Evolutionary conservation across 1,284 basidiomycete species (phyloP).

Genomic region (Trichosporon sp.): DNA sequence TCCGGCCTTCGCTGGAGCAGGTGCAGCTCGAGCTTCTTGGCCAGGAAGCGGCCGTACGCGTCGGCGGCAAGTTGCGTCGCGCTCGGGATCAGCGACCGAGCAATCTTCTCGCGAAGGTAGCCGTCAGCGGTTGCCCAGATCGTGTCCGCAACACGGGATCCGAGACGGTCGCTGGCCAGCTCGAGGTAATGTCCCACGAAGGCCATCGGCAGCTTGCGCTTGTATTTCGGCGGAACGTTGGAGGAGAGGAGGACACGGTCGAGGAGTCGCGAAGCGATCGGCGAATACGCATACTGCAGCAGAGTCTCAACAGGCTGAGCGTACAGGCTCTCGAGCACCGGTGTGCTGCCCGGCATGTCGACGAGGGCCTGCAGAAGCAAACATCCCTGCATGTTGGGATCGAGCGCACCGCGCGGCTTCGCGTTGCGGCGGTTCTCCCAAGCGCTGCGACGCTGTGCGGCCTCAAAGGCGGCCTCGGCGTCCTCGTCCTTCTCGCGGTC

Average conservation of each 20-base stretch:
- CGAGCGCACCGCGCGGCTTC: constrained; percentile 44
- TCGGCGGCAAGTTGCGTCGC: constrained; percentile 66
- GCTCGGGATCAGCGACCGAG: constrained; percentile 64
- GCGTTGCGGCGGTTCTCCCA: constrained; percentile 43
- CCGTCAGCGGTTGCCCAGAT: constrained; percentile 83
- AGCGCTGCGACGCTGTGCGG: constrained; percentile 30
- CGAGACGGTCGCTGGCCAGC: constrained; percentile 79
- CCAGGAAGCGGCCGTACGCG: constrained; percentile 80
- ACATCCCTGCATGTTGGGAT: constrained; percentile 76
- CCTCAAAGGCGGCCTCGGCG: constrained; percentile 39
- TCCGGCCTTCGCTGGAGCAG: constrained; percentile 70
- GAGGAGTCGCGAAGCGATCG: constrained; percentile 72
- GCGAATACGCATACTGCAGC: constrained; percentile 62
- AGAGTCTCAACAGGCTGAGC: constrained; percentile 59
- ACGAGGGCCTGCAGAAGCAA: constrained; percentile 76
- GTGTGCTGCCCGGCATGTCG: constrained; percentile 60
- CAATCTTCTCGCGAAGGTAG: constrained; percentile 88
- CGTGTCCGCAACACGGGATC: constrained; percentile 78
- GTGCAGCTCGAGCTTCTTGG: constrained; percentile 68
- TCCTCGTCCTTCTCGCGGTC: constrained; percentile 27
- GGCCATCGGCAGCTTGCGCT: constrained; percentile 64
- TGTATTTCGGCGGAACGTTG: constrained; percentile 60
- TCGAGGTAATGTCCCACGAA: constrained; percentile 70
- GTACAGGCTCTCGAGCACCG: constrained; percentile 60
- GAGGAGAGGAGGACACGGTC: constrained; percentile 69